A percentile compares a stretch with the other conserved stretches of the same genome.
These are phyloP conservation scores for Dissophora ornata DNA, from an alignment of 192 early-diverging fungal genomes.

Conservation along the genomic window DNA sequence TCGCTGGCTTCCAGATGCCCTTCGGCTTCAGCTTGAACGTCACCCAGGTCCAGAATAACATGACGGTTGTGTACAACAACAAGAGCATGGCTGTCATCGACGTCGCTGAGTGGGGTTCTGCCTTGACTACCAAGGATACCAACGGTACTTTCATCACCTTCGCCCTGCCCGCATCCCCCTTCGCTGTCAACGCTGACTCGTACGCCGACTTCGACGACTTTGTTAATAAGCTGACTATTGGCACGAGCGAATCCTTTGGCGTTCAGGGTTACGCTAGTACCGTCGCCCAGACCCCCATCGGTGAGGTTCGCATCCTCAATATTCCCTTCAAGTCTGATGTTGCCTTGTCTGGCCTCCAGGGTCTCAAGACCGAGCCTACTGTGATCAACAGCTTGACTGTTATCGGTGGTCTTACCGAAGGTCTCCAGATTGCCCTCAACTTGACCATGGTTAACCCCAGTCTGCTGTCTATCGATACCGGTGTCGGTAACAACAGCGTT, in stretches of 20 bases:
- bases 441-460: conserved; percentile 61
- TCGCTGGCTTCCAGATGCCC: conserved; percentile 66
- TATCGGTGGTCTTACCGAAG: conserved; percentile 54
- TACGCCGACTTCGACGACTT: conserved; percentile 66
- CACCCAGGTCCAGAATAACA: conserved; percentile 63
- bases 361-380: conserved; percentile 62
- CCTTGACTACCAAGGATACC: conserved; percentile 55
- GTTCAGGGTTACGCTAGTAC: conserved; percentile 63
- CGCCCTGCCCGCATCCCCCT: conserved; percentile 58
- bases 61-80: conserved; percentile 57
- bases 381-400: conserved; percentile 67
- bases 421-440: conserved; percentile 58
- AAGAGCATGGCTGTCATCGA: conserved; percentile 44
- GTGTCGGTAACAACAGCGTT: conserved; percentile 61
- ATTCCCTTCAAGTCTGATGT: conserved; percentile 67
- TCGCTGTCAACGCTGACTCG: conserved; percentile 56
- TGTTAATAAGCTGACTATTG: conserved; percentile 60
- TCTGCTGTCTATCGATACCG: conserved; percentile 58
- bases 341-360: conserved; percentile 64
- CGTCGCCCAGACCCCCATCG: conserved; percentile 65
- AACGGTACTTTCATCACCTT: conserved; percentile 60
- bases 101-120: conserved; percentile 43
- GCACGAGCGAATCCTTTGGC: conserved; percentile 50
- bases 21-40: conserved; percentile 72
- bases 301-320: conserved; percentile 60